These are phyloP conservation scores for Rhodotorula babjevae DNA, from an alignment of 768 basidiomycete genomes.

Conservation along the genomic window DNA sequence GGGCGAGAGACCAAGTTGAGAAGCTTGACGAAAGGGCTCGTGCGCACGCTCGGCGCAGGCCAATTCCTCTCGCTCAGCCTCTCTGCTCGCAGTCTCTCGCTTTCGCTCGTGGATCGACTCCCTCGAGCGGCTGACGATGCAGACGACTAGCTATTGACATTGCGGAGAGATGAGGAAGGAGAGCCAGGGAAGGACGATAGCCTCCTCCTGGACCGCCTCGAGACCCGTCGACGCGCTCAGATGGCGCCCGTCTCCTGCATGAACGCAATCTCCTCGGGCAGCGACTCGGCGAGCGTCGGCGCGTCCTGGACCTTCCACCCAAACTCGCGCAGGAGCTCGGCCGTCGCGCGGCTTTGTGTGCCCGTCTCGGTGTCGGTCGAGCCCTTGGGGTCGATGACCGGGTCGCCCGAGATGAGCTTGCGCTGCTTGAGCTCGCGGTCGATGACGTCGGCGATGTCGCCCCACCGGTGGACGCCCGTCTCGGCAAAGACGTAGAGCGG, in stretches of 20 bases:
- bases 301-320: slow-evolving; percentile 4
- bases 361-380: neutral
- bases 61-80: too few relatives aligned
- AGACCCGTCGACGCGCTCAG: neutral
- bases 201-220: too few relatives aligned
- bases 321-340: slow-evolving; percentile 7
- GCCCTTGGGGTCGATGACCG: neutral
- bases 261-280: neutral
- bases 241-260: neutral
- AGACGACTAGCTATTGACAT: too few relatives aligned
- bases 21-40: too few relatives aligned
- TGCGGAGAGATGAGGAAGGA: too few relatives aligned
- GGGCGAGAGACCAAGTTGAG: too few relatives aligned
- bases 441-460: neutral
- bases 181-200: too few relatives aligned
- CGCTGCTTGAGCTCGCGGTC: neutral
- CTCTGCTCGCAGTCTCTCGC: too few relatives aligned
- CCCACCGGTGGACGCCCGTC: slow-evolving; percentile 10
- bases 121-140: too few relatives aligned
- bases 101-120: too few relatives aligned
- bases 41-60: too few relatives aligned
- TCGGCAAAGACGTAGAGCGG: slow-evolving; percentile 19
- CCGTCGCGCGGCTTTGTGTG: neutral
- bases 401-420: neutral
- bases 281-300: neutral